These are phyloP conservation scores for Colletotrichum sp. DNA, from an alignment of 2,329 filamentous ascomycete species.

Conservation along the genomic window DNA sequence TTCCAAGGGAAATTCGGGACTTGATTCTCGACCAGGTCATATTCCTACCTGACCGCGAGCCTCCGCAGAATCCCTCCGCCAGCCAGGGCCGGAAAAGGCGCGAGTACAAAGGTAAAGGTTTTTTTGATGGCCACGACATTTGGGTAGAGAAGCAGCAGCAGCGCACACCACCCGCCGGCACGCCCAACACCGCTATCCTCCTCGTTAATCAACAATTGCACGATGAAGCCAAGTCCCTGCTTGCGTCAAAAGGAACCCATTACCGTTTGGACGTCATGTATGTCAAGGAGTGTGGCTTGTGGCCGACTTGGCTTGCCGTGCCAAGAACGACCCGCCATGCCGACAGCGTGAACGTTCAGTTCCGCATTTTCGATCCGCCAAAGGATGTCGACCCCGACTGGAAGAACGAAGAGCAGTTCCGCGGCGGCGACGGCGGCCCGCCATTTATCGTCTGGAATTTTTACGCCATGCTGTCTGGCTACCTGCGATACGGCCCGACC, in stretches of 20 bases:
- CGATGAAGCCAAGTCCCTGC: constrained; percentile 15
- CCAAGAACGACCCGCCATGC: constrained; percentile 17
- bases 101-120: constrained; percentile 20
- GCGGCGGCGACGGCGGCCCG: constrained; percentile 18
- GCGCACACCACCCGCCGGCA: constrained; percentile 4
- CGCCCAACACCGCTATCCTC: constrained; percentile 15
- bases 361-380: constrained; percentile 23
- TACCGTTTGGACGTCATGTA: constrained; percentile 23
- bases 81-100: constrained; percentile 20
- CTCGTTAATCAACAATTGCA: constrained; percentile 23
- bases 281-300: constrained; percentile 24
- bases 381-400: constrained; percentile 19
- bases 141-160: constrained; percentile 13
- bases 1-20: constrained; percentile 22
- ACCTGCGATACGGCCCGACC: constrained; percentile 17
- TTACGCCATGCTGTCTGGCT: constrained; percentile 20
- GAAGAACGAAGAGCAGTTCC: constrained; percentile 21
- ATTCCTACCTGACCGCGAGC: constrained; percentile 13
- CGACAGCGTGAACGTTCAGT: constrained; percentile 18
- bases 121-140: constrained; percentile 22
- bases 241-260: constrained; percentile 12
- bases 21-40: constrained; percentile 20
- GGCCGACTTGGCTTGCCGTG: constrained; percentile 24
- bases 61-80: constrained; percentile 4
- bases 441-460: constrained; percentile 23